phyloP scores from a whole-genome alignment of 345 rosid genomes.

The Sonneratia alba region DNA sequence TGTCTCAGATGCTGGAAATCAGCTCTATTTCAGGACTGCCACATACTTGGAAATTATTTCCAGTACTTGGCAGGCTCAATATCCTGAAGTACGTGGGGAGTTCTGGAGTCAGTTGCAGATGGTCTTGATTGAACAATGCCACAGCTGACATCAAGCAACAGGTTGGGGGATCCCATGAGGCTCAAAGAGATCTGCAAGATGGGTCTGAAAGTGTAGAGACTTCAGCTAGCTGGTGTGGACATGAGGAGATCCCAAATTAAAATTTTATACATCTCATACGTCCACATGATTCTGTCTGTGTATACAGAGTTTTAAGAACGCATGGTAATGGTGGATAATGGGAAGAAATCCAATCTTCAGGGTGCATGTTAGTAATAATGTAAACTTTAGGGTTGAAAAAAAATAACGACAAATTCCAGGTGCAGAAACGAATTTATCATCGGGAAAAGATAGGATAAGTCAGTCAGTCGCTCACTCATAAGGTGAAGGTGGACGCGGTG shows the following conservation, averaged over 20 bases:
- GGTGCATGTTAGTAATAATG: neutral
- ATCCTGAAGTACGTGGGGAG: slow-evolving; percentile 36
- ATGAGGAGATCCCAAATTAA: too few relatives aligned
- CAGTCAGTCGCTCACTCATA: too few relatives aligned
- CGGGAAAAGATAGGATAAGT: neutral
- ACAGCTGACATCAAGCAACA: slow-evolving; percentile 18
- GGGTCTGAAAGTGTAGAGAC: slow-evolving; percentile 46
- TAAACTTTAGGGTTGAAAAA: neutral
- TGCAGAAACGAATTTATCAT: neutral
- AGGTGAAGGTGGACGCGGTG: neutral
- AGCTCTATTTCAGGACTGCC: slow-evolving; percentile 51
- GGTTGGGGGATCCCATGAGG: slow-evolving; percentile 38
- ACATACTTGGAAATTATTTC: slow-evolving; percentile 23
- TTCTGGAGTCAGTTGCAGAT: slow-evolving; percentile 69
- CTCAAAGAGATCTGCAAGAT: slow-evolving; percentile 67
- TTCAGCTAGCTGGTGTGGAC: slow-evolving; percentile 26
- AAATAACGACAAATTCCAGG: neutral
- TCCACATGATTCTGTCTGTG: too few relatives aligned
- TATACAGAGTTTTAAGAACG: too few relatives aligned
- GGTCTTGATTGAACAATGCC: slow-evolving; percentile 38
- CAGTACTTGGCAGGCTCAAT: slow-evolving; percentile 25
- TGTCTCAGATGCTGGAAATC: slow-evolving; percentile 63
- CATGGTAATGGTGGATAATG: neutral
- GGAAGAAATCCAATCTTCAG: neutral
- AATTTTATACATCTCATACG: too few relatives aligned